Evolutionary conservation across 306 rosid species (phyloP).

Genomic region (Carpinus fangiana): DNA sequence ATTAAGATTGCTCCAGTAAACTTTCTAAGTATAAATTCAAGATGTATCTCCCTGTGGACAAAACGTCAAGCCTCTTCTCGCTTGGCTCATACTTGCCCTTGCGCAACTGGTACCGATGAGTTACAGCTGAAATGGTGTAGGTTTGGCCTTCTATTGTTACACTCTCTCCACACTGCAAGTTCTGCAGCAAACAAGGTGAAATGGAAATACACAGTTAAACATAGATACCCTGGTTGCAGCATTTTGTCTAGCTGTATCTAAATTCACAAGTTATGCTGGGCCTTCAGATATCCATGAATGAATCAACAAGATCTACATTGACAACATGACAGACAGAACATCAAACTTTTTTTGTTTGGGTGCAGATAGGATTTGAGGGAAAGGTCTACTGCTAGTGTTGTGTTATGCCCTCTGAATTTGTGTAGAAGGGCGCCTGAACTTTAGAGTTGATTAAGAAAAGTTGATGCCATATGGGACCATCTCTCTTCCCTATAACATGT

Average conservation of each 20-base stretch:
- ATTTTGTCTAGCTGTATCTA: conserved; percentile 31
- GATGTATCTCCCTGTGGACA: conserved; percentile 89
- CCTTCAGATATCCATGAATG: conserved; percentile 37
- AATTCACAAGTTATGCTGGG: conserved; percentile 40
- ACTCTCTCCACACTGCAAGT: conserved; percentile 69
- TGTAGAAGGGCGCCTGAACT: conserved; percentile 18
- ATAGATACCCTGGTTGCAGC: conserved; percentile 20
- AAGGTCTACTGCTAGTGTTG: conserved; percentile 22
- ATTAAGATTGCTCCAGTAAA: conserved; percentile 80
- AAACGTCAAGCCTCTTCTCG: conserved; percentile 89
- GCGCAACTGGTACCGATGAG: conserved; percentile 87
- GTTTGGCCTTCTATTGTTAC: conserved; percentile 80
- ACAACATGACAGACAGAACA: conserved; percentile 40
- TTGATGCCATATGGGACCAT: conserved; percentile 39
- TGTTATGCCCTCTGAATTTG: conserved; percentile 27
- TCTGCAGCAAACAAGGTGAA: conserved; percentile 38
- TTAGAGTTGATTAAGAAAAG: conserved; percentile 27
- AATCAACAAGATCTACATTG: conserved; percentile 29
- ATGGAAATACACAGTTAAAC: conserved; percentile 11
- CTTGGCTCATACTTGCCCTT: conserved; percentile 94
- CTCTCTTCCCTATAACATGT: conserved; percentile 24
- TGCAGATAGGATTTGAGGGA: conserved; percentile 25
- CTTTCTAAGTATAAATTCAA: conserved; percentile 75
- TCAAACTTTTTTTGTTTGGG: conserved; percentile 26
- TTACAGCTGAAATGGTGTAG: conserved; percentile 83